Conservation (phyloP, 352 stramenopile genomes). For the Phytopythium mirpurense region DNA sequence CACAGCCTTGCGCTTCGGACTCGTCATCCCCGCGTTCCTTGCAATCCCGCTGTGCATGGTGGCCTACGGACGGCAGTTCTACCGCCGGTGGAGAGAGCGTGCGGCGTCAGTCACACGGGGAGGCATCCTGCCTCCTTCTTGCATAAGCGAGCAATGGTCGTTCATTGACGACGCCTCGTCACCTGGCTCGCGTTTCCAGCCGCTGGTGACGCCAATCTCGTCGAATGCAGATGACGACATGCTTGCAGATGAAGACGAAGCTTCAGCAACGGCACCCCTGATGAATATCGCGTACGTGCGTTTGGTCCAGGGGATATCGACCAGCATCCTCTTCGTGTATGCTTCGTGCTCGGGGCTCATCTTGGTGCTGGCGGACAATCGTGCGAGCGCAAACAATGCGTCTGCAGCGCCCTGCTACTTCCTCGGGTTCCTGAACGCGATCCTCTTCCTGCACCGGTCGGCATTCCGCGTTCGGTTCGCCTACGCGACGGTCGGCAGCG, state of each 20-base stretch:
- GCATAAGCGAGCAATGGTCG: not conserved
- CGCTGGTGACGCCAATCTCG: not conserved
- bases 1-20: slow-evolving; percentile 22
- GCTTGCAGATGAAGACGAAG: not conserved
- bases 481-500: slow-evolving; percentile 22
- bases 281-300: slow-evolving; percentile 27
- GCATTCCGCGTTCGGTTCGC: slow-evolving; percentile 37
- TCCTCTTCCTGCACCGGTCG: slow-evolving; percentile 36
- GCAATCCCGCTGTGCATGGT: slow-evolving; percentile 18
- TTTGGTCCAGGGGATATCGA: slow-evolving; percentile 21
- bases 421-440: slow-evolving; percentile 35
- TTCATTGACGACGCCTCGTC: not conserved
- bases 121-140: slow-evolving; percentile 11
- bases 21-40: slow-evolving; percentile 30
- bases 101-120: slow-evolving; percentile 15
- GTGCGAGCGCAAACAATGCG: slow-evolving; percentile 14
- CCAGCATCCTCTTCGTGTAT: slow-evolving; percentile 25
- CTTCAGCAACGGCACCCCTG: not conserved
- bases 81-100: slow-evolving; percentile 21
- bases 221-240: not conserved
- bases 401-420: slow-evolving; percentile 37
- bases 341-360: slow-evolving; percentile 29
- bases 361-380: slow-evolving; percentile 25
- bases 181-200: not conserved
- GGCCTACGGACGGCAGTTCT: slow-evolving; percentile 21